These are phyloP conservation scores for Jamesozyma hellenica DNA, from an alignment of 805 yeast genomes.

Conservation along the genomic window DNA sequence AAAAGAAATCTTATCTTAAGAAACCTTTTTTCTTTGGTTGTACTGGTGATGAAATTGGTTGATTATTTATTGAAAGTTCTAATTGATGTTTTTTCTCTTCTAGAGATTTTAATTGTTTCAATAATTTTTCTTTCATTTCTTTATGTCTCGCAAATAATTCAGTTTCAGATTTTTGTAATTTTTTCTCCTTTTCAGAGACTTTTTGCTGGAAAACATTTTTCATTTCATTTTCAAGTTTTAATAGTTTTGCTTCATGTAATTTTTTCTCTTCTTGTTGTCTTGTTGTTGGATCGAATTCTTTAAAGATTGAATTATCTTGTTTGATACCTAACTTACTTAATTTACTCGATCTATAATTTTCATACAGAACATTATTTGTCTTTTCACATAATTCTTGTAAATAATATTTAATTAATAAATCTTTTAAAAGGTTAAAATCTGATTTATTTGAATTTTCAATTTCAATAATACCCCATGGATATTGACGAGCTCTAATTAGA, in stretches of 20 bases:
- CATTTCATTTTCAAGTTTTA: slow-evolving; percentile 94
- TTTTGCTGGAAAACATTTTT: slow-evolving; percentile 92
- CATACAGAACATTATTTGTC: slow-evolving; percentile 69
- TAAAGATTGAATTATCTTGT: slow-evolving; percentile 89
- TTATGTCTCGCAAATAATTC: slow-evolving; percentile 91
- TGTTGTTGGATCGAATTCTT: slow-evolving; percentile 84
- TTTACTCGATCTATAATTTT: slow-evolving; percentile 80
- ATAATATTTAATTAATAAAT: slow-evolving; percentile 77
- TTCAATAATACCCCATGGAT: slow-evolving; percentile 96
- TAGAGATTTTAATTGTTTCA: slow-evolving; percentile 76
- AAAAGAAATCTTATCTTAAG: slow-evolving; percentile 28
- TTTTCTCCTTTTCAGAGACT: slow-evolving; percentile 93
- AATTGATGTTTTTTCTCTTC: slow-evolving; percentile 84
- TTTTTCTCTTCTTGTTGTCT: slow-evolving; percentile 91
- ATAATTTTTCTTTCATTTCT: slow-evolving; percentile 91
- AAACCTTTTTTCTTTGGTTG: slow-evolving; percentile 71
- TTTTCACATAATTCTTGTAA: slow-evolving; percentile 89
- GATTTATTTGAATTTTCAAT: slow-evolving; percentile 90
- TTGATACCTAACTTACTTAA: slow-evolving; percentile 72
- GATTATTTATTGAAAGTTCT: slow-evolving; percentile 35
- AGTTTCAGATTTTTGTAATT: slow-evolving; percentile 91
- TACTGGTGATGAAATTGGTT: slow-evolving; percentile 36
- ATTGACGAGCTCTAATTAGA: slow-evolving; percentile 77
- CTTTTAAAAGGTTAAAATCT: slow-evolving; percentile 83
- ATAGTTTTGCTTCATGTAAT: slow-evolving; percentile 85